phyloP scores from a whole-genome alignment of 495 filamentous ascomycete genomes.

The Mytilinidion resinicola region DNA sequence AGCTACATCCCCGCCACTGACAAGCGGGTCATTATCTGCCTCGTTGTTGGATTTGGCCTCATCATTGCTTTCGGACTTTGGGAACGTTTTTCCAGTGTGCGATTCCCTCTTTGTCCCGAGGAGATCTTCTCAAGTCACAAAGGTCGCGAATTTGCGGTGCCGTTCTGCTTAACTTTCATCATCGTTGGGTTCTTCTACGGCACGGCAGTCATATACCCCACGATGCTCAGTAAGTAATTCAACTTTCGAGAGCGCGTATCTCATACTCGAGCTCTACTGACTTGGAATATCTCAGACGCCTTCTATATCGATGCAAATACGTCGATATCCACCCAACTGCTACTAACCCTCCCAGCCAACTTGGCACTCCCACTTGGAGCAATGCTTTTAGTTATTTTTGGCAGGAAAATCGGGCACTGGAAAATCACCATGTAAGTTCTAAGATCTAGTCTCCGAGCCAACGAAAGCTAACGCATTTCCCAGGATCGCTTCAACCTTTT shows the following conservation, averaged over 20 bases:
- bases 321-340: neutral
- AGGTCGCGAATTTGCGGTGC: slow-evolving; percentile 29
- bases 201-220: slow-evolving; percentile 11
- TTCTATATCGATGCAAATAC: too few relatives aligned
- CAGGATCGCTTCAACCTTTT: neutral
- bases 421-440: slow-evolving; percentile 15
- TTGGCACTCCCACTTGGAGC: slow-evolving; percentile 30
- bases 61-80: slow-evolving; percentile 15
- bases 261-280: too few relatives aligned
- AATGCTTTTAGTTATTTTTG: slow-evolving; percentile 26
- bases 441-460: neutral
- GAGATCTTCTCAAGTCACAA: slow-evolving; percentile 22
- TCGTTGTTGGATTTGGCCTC: slow-evolving; percentile 6
- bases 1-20: too few relatives aligned
- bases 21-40: neutral
- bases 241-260: neutral
- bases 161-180: slow-evolving; percentile 33
- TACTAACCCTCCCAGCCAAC: slow-evolving; percentile 25
- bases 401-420: slow-evolving; percentile 24
- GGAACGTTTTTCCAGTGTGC: slow-evolving; percentile 10
- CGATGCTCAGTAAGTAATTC: slow-evolving; percentile 13
- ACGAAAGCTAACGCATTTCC: neutral
- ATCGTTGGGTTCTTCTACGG: slow-evolving; percentile 28
- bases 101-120: slow-evolving; percentile 16
- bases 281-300: too few relatives aligned